Percentiles rank a stretch among this genome's conserved stretches.
These are phyloP conservation scores for Penicillium polonicum DNA, from an alignment of 2,329 filamentous ascomycete genomes.

Conservation along the genomic window DNA sequence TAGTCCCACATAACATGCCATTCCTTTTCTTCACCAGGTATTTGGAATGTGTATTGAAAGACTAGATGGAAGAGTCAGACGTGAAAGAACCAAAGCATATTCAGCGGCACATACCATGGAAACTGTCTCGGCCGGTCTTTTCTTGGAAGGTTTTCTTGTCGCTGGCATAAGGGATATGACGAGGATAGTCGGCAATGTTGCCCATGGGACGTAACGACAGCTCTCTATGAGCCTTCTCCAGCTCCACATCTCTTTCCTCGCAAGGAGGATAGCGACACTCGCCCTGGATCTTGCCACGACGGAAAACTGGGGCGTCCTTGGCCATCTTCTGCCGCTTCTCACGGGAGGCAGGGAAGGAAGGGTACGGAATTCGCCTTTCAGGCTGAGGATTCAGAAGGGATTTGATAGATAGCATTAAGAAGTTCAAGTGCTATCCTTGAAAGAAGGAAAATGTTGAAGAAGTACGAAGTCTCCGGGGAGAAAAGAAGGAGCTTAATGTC, in stretches of 20 bases:
- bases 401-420: conserved; percentile 61
- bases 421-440: conserved; percentile 8
- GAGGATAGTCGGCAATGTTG: conserved; percentile 58
- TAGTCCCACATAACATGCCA: conserved; percentile 96
- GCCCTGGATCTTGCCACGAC: conserved; percentile 62
- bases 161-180: conserved; percentile 90
- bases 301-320: conserved; percentile 65
- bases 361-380: conserved; percentile 24
- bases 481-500: conserved; percentile 14
- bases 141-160: conserved; percentile 85
- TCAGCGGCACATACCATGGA: conserved; percentile 65
- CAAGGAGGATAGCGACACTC: conserved; percentile 71
- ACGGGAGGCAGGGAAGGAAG: conserved; percentile 16
- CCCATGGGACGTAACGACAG: conserved; percentile 68
- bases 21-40: conserved; percentile 64
- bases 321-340: conserved; percentile 56
- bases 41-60: conserved; percentile 71
- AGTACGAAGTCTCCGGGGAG: conserved; percentile 3
- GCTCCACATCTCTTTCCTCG: conserved; percentile 61
- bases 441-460: conserved; percentile 1
- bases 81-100: not conserved
- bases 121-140: conserved; percentile 82
- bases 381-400: conserved; percentile 65
- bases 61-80: conserved; percentile 22
- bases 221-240: conserved; percentile 58